Base-by-base conservation (phyloP, 2,329 filamentous ascomycete genomes). In the Exophiala dermatitidis region DNA sequence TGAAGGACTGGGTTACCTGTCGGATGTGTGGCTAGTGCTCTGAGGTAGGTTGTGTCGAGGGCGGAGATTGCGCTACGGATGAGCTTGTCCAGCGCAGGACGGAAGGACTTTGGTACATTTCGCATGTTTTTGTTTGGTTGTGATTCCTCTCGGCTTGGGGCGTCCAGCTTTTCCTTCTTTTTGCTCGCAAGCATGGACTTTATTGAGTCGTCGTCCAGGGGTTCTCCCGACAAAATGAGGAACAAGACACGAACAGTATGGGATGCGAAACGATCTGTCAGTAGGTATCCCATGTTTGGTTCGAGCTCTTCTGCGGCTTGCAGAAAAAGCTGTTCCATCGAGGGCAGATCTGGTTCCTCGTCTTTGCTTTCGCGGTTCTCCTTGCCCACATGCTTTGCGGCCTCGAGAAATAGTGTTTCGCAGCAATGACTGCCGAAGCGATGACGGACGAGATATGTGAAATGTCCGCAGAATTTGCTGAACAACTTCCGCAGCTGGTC, bases 381-480 rank as follows among this genome's bases (percentile, higher is more conserved):
- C 26, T 74, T 74, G 9, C 85, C 86, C 36, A 95, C 86, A 7
- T 86, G 73, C 1, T 87, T 85, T 0, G 90, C 90, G 1, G 88
- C 86, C 60, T 87, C 82, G 46, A 90, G 76, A 69, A 98, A 97
- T 32, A 98, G 78, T 29, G 88, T 88, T 72, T 98, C 93, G 68
- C 90, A 96, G 72, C 91, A 97, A 74, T 98, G 93, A 56, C 90
- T 95, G 3, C 93, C 93, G 65, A 98, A 98, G 12, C 93, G 86
- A 72, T 98, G 93, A 68, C 94, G 90, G 48, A 96, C 84, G 30
- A 98, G 79, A 63, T 90, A 85, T 54, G 91, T 75, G 70, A 97
- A 95, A 70, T 97, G 88, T 33, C 86, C 84, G 19, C 77, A 83
- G 68, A 97, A 96, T 42, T 86, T 88, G 60, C 82, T 80, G 68